phyloP scores from a whole-genome alignment of 129 eudicot genomes.

The Lactuca saligna region DNA sequence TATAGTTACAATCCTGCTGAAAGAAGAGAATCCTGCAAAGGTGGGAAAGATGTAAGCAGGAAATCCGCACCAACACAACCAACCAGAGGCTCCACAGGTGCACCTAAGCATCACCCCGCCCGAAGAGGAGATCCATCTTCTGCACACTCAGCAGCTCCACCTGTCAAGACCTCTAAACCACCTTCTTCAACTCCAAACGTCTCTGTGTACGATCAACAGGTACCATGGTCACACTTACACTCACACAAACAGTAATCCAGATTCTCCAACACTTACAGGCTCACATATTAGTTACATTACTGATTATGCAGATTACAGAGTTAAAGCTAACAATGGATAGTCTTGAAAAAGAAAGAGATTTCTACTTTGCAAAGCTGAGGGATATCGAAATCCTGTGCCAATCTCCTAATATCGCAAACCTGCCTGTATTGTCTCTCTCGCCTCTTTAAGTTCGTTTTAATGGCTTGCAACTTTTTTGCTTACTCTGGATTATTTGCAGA shows the following conservation, averaged over 20 bases:
- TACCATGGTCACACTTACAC: slow-evolving; percentile 2
- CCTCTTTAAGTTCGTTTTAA: neutral
- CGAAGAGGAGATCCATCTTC: slow-evolving; percentile 60
- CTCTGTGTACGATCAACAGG: slow-evolving; percentile 69
- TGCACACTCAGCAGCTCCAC: slow-evolving; percentile 46
- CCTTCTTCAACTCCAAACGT: slow-evolving; percentile 54
- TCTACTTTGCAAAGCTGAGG: slow-evolving; percentile 93
- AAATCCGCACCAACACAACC: slow-evolving; percentile 63
- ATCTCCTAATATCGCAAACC: slow-evolving; percentile 62
- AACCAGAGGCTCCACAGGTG: slow-evolving; percentile 46
- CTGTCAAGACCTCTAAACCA: slow-evolving; percentile 62
- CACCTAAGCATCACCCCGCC: slow-evolving; percentile 47
- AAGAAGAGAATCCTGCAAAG: slow-evolving; percentile 86
- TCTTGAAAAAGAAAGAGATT: slow-evolving; percentile 94
- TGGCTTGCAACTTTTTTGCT: neutral
- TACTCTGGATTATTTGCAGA: slow-evolving; percentile 33
- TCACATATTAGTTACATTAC: neutral
- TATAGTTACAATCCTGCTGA: slow-evolving; percentile 80
- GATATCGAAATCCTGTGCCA: slow-evolving; percentile 91
- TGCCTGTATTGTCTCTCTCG: slow-evolving; percentile 45
- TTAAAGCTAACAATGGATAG: slow-evolving; percentile 81
- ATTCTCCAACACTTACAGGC: slow-evolving; percentile 9
- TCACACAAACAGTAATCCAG: neutral
- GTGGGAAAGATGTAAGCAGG: slow-evolving; percentile 67
- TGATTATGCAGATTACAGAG: slow-evolving; percentile 72